Evolutionary conservation across 2,329 filamentous ascomycete genomes (phyloP), one percentile per base, ranked within the genome.

Genomic region (Epichloe coenophiala): DNA sequence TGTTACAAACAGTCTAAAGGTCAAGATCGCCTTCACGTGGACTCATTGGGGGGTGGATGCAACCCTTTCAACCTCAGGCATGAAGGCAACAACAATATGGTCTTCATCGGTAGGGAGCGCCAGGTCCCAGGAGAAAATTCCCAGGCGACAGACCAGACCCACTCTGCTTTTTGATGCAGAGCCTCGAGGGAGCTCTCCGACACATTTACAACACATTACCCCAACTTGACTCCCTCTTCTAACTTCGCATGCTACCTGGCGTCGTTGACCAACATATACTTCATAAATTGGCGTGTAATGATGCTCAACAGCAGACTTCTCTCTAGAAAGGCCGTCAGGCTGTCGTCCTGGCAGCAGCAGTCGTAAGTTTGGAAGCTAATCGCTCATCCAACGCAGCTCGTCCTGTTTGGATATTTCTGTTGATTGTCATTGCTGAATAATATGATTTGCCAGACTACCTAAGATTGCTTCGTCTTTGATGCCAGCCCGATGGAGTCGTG

Each of bases 221-320:
- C 21, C 9, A 37, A 47, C 9, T 40, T 19, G 5, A 19, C 31
- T 41, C 21, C 38, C 37, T 45, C 38, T 54, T 43, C 44, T 51
- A 47, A 46, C 54, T 55, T 48, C 43, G 47, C 45, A 39, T 52
- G 31, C 49, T 53, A 50, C 51, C 43, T 49, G 53, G 54, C 48
- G 48, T 52, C 55, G 60, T 64, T 63, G 62, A 53, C 56, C 53
- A 57, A 52, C 56, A 55, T 55, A 54, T 57, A 39, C 46, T 41
- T 47, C 47, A 51, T 47, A 51, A 52, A 54, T 54, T 57, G 51
- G 56, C 55, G 57, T 57, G 57, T 60, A 66, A 76, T 60, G 54
- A 83, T 83, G 80, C 68, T 83, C 65, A 70, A 77, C 57, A 76
- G 72, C 64, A 76, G 77, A 65, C 73, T 80, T 74, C 74, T 81